Evolutionary conservation across 345 rosid genomes (phyloP).

Genomic region (Balakata baccata): DNA sequence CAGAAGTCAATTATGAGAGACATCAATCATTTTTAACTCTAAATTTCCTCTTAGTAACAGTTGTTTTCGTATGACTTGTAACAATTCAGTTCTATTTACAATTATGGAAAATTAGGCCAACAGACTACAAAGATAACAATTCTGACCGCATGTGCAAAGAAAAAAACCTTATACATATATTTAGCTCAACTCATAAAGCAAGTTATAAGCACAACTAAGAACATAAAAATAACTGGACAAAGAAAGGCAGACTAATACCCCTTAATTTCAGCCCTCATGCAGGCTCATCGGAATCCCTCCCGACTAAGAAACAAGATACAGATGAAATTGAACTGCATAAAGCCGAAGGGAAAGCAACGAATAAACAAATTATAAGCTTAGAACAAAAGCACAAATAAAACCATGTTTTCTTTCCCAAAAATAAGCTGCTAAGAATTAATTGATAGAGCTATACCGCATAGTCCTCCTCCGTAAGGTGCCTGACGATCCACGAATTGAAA

Average conservation of each 20-base stretch:
- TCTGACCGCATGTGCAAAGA: neutral
- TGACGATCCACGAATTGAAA: constrained; percentile 83
- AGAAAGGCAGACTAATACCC: constrained; percentile 37
- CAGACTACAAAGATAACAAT: neutral
- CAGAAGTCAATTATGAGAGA: constrained; percentile 5
- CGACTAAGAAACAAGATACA: constrained; percentile 88
- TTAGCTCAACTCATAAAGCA: neutral
- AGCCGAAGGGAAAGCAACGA: constrained; percentile 43
- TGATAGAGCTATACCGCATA: constrained; percentile 56
- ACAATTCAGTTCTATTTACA: neutral
- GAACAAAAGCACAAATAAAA: neutral
- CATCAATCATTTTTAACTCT: neutral
- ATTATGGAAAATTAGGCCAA: neutral
- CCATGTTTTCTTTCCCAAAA: too few species aligned
- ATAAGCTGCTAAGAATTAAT: neutral
- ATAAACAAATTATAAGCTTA: neutral
- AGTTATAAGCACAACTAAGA: neutral
- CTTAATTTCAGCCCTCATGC: constrained; percentile 75
- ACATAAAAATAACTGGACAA: too few species aligned
- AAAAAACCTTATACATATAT: neutral
- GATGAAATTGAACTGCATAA: constrained; percentile 85
- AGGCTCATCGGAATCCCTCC: constrained; percentile 89
- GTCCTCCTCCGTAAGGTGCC: constrained; percentile 67
- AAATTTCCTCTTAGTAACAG: neutral
- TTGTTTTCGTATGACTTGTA: neutral